Conservation (phyloP, 2,329 filamentous ascomycete genomes). For the Talaromyces sp. region DNA sequence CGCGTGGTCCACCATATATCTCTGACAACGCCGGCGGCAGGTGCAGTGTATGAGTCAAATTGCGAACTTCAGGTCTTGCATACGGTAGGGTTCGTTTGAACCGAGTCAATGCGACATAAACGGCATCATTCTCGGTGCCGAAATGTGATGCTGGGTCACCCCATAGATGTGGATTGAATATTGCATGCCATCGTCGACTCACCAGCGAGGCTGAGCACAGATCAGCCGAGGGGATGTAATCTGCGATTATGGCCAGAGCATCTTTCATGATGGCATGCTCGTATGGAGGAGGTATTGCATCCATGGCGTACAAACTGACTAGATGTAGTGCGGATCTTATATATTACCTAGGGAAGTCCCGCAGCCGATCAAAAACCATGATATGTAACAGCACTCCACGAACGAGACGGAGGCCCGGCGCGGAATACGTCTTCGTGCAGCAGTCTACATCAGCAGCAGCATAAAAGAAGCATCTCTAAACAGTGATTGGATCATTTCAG, state of each 20-base stretch:
- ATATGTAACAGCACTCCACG: neutral
- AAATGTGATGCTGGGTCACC: slow-evolving; percentile 62
- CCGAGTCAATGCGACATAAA: slow-evolving; percentile 58
- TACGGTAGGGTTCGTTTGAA: slow-evolving; percentile 57
- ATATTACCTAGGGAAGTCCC: neutral
- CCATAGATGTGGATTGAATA: slow-evolving; percentile 60
- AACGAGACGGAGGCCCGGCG: neutral
- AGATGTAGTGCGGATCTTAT: neutral
- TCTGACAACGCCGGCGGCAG: slow-evolving; percentile 59
- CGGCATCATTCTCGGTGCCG: slow-evolving; percentile 56
- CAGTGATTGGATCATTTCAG: neutral
- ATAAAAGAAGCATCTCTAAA: neutral
- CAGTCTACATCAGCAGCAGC: neutral
- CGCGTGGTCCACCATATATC: slow-evolving; percentile 57
- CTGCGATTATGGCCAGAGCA: slow-evolving; percentile 55
- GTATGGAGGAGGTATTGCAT: slow-evolving; percentile 59
- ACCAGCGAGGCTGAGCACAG: slow-evolving; percentile 56
- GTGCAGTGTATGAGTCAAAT: slow-evolving; percentile 59
- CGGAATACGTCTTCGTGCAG: neutral
- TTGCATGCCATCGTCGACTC: slow-evolving; percentile 55
- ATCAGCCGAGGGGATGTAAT: slow-evolving; percentile 55
- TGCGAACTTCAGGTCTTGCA: slow-evolving; percentile 51
- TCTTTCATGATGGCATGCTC: slow-evolving; percentile 54
- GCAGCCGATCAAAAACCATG: neutral
- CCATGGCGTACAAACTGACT: slow-evolving; percentile 41